Base-by-base conservation (phyloP, 2,329 filamentous ascomycete genomes). In the Cephalotrichum gorgonifer region DNA sequence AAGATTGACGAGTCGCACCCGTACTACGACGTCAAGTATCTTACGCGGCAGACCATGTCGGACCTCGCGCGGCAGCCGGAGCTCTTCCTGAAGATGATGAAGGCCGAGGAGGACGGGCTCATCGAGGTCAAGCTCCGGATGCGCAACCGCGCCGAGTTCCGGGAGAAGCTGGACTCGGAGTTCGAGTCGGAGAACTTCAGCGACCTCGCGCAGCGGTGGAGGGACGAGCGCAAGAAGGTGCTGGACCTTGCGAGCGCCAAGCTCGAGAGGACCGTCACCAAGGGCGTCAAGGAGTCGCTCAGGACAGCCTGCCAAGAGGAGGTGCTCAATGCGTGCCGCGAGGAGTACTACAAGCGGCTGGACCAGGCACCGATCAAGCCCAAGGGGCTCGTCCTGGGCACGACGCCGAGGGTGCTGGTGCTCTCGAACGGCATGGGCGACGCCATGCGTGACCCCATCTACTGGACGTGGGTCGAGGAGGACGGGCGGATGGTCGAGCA, bases 291-390 rank as follows among this genome's bases (percentile, higher is more conserved):
- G 66, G 93, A 98, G 62, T 89, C 88, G 43, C 78, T 98, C 55
- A 86, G 89, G 57, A 91, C 89, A 8, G 89, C 91, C 56, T 98
- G 93, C 60, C 91, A 98, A 65, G 90, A 95, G 58, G 84, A 89
- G 58, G 81, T 98, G 45, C 82, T 90, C n/a, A 87, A 85, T 59
- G 78, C 83, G 49, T 95, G 90, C 58, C 85, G 93, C 47, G 88
- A 95, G 56, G 86, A 89, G 53, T 97, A 93, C 65, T 86, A 84
- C 41, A 84, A 86, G 64, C 86, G 89, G 62, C 79, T 98, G 23
- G 93, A 98, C 59, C 93, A 98, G 66, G 90, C 93, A 8, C 93
- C 93, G 0, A 95, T 90, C 69, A 95, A 96, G 65, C 90, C 93
- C 5, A 90, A 91, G 66, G 90, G 89, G 9, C 88, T 96, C 79